Base-by-base conservation (phyloP, 495 filamentous ascomycete species). In the Penicillium ochrochloron region DNA sequence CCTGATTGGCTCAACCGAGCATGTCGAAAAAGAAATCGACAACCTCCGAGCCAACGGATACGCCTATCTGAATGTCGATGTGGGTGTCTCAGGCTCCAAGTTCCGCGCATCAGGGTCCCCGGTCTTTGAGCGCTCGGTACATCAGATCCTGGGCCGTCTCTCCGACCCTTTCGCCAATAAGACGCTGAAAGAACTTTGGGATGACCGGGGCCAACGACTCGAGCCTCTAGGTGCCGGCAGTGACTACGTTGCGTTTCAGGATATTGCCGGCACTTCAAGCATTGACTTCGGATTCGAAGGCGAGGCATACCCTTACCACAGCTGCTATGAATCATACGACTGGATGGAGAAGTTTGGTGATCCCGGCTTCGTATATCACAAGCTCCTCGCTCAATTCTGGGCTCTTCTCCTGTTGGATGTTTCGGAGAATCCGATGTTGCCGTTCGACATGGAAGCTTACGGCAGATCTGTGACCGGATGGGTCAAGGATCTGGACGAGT, bases 11-110 rank as follows among this genome's bases (percentile, higher is more conserved):
- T 95, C 92, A 11, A 98, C 96, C 23, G 96, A 99, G 73, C 93
- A 92, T 67, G 94, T 98, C 41, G 95, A 99, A 78, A 84, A 84
- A 23, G 76, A 84, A 56, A 71, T 86, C 10, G 83, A 87, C 4
- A 69, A 76, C 17, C 77, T 92, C 8, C 88, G 88, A 8, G 71
- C 76, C 15, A 76, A 90, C 69, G 89, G 81, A 0, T 84, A 92
- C 55, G 94, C 92, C 8, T 99, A 99, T 73, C 79, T 99, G 64
- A 99, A 99, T 72, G 88, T 99, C 51, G 96, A 94, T 69, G 84
- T 88, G n/a, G 94, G 89, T 34, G 90, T 97, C 11, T 83, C 83
- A 8, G 95, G 95, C 17, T 75, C 79, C 39, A 76, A 87, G 2
- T 94, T 99, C 70, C 82, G 83, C 55, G 95, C 91, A 15, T 77